Evolutionary conservation across 768 basidiomycete genomes (phyloP).

Genomic region (Suillus weaverae): DNA sequence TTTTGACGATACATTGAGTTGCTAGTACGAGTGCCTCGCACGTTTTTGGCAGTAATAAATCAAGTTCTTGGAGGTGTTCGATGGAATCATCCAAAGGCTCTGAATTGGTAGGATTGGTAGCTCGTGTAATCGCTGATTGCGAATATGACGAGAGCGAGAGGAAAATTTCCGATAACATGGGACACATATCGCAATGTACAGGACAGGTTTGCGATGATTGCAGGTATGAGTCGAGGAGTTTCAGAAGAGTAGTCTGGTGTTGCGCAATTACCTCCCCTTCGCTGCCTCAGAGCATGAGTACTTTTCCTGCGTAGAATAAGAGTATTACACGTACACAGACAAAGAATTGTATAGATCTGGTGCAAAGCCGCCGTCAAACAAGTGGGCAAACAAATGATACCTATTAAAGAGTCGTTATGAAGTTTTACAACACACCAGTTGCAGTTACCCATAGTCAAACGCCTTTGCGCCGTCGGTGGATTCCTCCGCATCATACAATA

Average conservation of each 20-base stretch:
- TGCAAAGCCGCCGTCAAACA: constrained; percentile 61
- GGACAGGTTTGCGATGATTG: constrained; percentile 47
- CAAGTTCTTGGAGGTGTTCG: constrained; percentile 44
- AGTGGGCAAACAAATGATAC: constrained; percentile 61
- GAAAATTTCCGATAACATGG: constrained; percentile 63
- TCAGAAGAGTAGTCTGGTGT: constrained; percentile 84
- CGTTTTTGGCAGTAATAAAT: constrained; percentile 72
- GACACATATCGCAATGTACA: constrained; percentile 46
- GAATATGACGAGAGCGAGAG: constrained; percentile 61
- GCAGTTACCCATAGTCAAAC: constrained; percentile 71
- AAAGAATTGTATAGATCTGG: constrained; percentile 62
- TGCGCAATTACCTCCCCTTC: constrained; percentile 74
- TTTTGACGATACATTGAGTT: constrained; percentile 70
- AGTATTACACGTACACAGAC: constrained; percentile 48
- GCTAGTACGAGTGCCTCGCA: constrained; percentile 81
- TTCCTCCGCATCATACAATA: constrained; percentile 66
- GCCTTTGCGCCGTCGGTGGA: constrained; percentile 61
- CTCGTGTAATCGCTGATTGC: constrained; percentile 48
- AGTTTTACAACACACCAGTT: constrained; percentile 2
- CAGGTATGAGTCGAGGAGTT: constrained; percentile 82
- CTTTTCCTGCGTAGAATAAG: not conserved
- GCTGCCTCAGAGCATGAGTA: constrained; percentile 39
- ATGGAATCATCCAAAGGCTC: constrained; percentile 10
- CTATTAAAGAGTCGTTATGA: constrained; percentile 36
- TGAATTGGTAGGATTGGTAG: constrained; percentile 35